Conservation (phyloP, 768 basidiomycete genomes). For the Gautieria morchelliformis region DNA sequence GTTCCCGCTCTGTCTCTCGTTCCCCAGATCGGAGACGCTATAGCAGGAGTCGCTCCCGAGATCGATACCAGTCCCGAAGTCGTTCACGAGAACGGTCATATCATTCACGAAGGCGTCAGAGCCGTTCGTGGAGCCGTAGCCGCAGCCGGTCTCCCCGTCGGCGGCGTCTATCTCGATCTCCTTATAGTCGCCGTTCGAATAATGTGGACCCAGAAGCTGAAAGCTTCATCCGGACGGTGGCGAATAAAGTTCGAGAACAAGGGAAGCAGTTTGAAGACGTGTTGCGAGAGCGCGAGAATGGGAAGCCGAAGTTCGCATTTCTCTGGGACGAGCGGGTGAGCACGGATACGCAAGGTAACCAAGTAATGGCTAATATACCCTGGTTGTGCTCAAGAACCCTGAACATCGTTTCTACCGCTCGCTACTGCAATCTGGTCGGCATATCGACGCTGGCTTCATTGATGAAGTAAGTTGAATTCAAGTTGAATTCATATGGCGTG, state of each 20-base stretch:
- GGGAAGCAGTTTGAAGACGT: conserved; percentile 67
- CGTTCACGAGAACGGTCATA: conserved; percentile 27
- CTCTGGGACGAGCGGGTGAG: conserved; percentile 33
- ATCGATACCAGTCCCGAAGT: conserved; percentile 40
- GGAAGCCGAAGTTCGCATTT: conserved; percentile 79
- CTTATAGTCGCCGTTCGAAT: conserved; percentile 26
- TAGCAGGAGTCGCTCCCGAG: conserved; percentile 22
- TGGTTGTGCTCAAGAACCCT: conserved; percentile 42
- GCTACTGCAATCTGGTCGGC: conserved; percentile 47
- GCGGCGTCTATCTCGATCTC: conserved; percentile 24
- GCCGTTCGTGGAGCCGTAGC: conserved; percentile 10
- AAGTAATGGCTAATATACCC: conserved; percentile 22
- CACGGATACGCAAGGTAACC: conserved; percentile 30
- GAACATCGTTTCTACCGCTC: conserved; percentile 64
- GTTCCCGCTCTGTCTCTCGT: conserved; percentile 26
- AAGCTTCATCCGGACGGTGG: conserved; percentile 79
- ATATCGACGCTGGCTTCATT: conserved; percentile 61
- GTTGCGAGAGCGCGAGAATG: conserved; percentile 64
- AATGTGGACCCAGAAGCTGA: conserved; percentile 70
- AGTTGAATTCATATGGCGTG: conserved; percentile 13
- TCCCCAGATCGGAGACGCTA: conserved; percentile 22
- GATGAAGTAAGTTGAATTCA: conserved; percentile 52
- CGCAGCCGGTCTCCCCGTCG: conserved; percentile 25
- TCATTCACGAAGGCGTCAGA: conserved; percentile 25
- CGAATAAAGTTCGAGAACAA: conserved; percentile 74